Conservation (phyloP, 345 rosid species). For the Hevea brasiliensis region DNA sequence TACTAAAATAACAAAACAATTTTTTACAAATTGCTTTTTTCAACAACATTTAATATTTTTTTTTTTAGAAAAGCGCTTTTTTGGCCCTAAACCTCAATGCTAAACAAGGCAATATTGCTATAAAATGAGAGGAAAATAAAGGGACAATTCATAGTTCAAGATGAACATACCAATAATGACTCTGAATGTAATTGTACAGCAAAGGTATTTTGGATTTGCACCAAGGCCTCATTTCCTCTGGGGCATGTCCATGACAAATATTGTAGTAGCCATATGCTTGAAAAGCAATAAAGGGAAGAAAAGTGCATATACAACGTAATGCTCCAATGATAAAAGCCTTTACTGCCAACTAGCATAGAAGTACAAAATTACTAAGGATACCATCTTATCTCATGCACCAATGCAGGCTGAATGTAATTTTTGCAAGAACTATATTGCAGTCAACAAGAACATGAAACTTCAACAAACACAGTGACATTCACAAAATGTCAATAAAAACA, state of each 20-base stretch:
- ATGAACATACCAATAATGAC: slow-evolving; percentile 73
- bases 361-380: slow-evolving; percentile 20
- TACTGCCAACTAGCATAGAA: slow-evolving; percentile 52
- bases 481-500: background rate
- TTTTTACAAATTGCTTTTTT: too few species aligned
- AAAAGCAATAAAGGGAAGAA: slow-evolving; percentile 71
- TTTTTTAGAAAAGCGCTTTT: too few species aligned
- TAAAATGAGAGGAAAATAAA: background rate
- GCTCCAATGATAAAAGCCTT: slow-evolving; percentile 59
- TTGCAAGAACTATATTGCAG: background rate
- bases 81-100: too few species aligned
- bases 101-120: background rate
- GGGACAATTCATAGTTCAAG: background rate
- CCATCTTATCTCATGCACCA: background rate
- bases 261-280: slow-evolving; percentile 85
- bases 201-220: slow-evolving; percentile 76
- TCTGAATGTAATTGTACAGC: slow-evolving; percentile 78
- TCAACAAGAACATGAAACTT: background rate
- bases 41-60: too few species aligned
- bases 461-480: background rate
- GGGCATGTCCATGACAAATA: slow-evolving; percentile 56
- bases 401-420: background rate
- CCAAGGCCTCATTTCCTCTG: slow-evolving; percentile 76
- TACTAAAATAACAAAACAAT: too few species aligned
- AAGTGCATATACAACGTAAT: slow-evolving; percentile 52